These are phyloP conservation scores for Croton laevigatus DNA, from an alignment of 441 rosid species.

Conservation along the genomic window DNA sequence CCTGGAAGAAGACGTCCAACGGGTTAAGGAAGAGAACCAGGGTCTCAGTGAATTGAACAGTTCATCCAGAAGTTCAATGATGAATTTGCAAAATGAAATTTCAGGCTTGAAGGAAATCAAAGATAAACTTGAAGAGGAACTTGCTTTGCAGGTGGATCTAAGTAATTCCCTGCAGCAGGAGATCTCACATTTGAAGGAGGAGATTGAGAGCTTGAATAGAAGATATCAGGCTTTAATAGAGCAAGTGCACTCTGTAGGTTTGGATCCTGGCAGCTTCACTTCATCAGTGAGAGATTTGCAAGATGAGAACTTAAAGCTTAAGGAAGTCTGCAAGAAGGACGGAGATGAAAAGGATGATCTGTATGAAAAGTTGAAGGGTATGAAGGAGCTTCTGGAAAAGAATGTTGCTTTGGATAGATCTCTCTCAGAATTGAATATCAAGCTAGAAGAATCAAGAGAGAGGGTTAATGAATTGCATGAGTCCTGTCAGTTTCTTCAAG, in stretches of 20 bases:
- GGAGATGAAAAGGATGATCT: slow-evolving; percentile 46
- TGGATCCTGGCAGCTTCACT: slow-evolving; percentile 54
- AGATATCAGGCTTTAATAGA: slow-evolving; percentile 57
- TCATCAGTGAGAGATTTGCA: slow-evolving; percentile 62
- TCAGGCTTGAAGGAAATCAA: slow-evolving; percentile 59
- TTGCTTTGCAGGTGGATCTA: slow-evolving; percentile 66
- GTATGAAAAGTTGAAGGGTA: slow-evolving; percentile 20
- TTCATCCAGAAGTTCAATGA: slow-evolving; percentile 46
- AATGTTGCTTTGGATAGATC: slow-evolving; percentile 70
- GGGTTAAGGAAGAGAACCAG: slow-evolving; percentile 59
- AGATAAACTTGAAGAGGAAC: slow-evolving; percentile 75
- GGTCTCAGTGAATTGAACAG: slow-evolving; percentile 48
- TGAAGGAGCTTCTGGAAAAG: slow-evolving; percentile 42
- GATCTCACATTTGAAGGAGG: slow-evolving; percentile 80
- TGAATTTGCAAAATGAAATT: slow-evolving; percentile 48
- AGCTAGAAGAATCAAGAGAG: slow-evolving; percentile 65
- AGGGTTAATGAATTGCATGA: slow-evolving; percentile 60
- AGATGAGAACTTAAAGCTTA: slow-evolving; percentile 60
- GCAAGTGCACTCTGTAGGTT: slow-evolving; percentile 66
- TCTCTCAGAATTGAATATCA: slow-evolving; percentile 61
- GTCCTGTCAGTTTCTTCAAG: slow-evolving; percentile 60
- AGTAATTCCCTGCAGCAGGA: slow-evolving; percentile 87
- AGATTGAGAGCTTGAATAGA: slow-evolving; percentile 62
- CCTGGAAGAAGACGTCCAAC: slow-evolving; percentile 53
- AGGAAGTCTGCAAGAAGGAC: slow-evolving; percentile 49